Conservation (phyloP, 2,329 filamentous ascomycete genomes). For the Rasamsonia emersonii region DNA sequence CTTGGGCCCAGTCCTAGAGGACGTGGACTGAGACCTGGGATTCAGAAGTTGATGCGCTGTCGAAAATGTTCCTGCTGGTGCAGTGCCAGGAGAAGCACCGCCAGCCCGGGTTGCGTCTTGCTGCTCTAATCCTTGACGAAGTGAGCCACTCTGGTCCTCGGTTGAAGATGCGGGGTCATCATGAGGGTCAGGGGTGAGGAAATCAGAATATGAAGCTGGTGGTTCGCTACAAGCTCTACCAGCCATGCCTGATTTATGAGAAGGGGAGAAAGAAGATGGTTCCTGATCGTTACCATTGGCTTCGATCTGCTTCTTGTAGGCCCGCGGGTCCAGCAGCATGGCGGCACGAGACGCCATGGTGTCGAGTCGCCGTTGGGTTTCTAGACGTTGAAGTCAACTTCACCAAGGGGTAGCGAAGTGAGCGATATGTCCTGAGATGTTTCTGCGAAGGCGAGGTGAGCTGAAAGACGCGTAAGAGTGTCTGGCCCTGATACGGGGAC, state of each 20-base stretch:
- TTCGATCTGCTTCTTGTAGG: slow-evolving; percentile 26
- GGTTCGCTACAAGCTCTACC: no score
- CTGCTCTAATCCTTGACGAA: slow-evolving; percentile 13
- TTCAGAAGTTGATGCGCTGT: slow-evolving; percentile 15
- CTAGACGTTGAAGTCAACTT: no score
- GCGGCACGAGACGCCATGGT: slow-evolving; percentile 33
- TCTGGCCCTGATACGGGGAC: no score
- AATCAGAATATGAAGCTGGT: no score
- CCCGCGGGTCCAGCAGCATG: slow-evolving; percentile 37
- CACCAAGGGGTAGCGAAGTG: no score
- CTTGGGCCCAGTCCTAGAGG: slow-evolving; percentile 5
- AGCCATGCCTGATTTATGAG: no score
- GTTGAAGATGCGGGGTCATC: no score
- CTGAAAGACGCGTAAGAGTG: no score
- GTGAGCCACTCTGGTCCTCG: slow-evolving; percentile 15
- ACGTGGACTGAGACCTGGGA: slow-evolving; percentile 11
- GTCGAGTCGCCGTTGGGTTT: no score
- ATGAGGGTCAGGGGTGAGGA: no score
- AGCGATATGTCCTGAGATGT: no score
- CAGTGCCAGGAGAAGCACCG: slow-evolving; percentile 8
- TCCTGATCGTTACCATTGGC: slow-evolving; percentile 24
- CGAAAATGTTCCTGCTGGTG: slow-evolving; percentile 19
- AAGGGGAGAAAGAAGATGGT: slow-evolving; percentile 7
- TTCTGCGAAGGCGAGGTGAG: no score
- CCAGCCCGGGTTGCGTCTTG: slow-evolving; percentile 12